phyloP scores from a whole-genome alignment of 495 filamentous ascomycete genomes.

The Podospora didyma region DNA sequence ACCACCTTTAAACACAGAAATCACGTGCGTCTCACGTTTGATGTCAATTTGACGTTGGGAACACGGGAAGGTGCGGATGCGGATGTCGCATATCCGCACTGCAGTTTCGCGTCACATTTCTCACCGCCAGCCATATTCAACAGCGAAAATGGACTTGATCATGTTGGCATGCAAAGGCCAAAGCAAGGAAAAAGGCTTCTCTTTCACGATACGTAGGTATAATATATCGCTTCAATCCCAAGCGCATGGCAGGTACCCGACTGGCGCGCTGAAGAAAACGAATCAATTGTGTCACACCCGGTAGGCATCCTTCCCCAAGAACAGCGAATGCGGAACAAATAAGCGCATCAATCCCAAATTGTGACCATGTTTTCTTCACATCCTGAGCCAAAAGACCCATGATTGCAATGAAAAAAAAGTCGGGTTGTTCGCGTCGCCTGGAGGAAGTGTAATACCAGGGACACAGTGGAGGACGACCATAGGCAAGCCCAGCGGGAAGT shows the following conservation, averaged over 20 bases:
- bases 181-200: neutral
- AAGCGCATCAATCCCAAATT: neutral
- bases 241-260: no score
- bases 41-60: no score
- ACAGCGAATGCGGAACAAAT: no score
- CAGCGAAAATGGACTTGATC: neutral
- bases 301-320: no score
- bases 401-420: slow-evolving; percentile 17
- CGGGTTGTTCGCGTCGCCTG: slow-evolving; percentile 72
- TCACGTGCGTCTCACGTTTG: neutral
- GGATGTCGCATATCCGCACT: no score
- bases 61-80: no score
- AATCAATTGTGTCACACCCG: no score
- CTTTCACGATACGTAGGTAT: no score
- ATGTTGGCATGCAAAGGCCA: neutral
- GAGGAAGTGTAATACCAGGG: slow-evolving; percentile 85
- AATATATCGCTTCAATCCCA: no score
- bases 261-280: no score
- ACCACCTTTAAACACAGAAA: neutral
- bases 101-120: no score
- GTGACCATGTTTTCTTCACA: slow-evolving; percentile 8
- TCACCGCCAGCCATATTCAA: no score
- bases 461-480: slow-evolving; percentile 70
- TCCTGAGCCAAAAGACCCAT: slow-evolving; percentile 7
- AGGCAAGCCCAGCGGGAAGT: slow-evolving; percentile 65